Base-by-base conservation (phyloP, 2,329 filamentous ascomycete genomes). In the Davidsoniella australis region DNA sequence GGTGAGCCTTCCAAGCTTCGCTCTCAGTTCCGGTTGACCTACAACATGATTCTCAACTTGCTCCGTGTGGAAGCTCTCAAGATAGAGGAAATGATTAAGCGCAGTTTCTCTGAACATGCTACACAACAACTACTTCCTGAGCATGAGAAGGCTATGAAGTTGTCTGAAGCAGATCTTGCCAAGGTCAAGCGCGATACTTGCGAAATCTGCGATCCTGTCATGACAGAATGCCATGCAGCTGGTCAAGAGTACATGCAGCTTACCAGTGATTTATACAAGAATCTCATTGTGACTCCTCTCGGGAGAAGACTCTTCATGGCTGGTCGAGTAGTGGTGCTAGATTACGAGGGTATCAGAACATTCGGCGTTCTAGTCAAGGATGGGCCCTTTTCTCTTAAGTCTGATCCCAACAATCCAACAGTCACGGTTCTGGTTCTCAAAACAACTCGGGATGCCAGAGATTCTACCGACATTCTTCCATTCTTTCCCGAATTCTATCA, bases 11-110 rank as follows among this genome's bases (percentile, higher is more conserved):
- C 87, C 23, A 96, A 96, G 66, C 73, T 98, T 45, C 78, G 87
- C 43, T 96, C 89, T 5, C 91, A 98, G 60, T 98, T 98, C 70
- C 78, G 91, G 53, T 71, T 98, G 44, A 98, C 93, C 0, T 98
- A 98, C 70, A 98, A 96, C 66, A 98, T 98, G 91, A 98, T 98
- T 53, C 69, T 98, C 26, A 98, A 96, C 60, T 70, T 98, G 29
- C 71, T 98, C 45, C 82, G 91, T 36, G 91, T 98, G 2, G 91
- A 98, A 63, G 91, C 91, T 2, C 67, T 98, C 56, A 96, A 95
- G 68, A 96, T 98, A 57, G 91, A 98, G 63, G 91, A 98, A 65
- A 98, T 98, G 91, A 98, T 98, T 69, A 98, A 98, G 72, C 82
- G 91, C 56, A 95, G 88, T 63, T 98, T 98, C 70, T 95, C 89